Percentiles rank a stretch among this genome's conserved stretches.
phyloP scores from a whole-genome alignment of 345 rosid species.

The Rubroshorea leprosula region DNA sequence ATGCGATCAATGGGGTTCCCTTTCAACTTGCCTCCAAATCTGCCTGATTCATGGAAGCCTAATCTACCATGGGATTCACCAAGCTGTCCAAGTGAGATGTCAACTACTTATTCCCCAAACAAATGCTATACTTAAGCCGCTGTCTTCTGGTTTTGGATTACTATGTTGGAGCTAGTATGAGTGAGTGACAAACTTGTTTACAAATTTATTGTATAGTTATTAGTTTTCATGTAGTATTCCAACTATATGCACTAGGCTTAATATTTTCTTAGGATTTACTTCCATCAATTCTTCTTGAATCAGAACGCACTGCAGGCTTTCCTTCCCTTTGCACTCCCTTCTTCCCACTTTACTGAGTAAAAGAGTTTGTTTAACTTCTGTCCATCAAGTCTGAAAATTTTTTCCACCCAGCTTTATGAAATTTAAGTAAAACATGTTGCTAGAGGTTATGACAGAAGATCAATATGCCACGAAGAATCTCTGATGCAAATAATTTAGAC shows the following conservation, averaged over 20 bases:
- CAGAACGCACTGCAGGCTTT: too few species aligned
- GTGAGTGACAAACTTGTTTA: slow-evolving; percentile 6
- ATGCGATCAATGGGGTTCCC: slow-evolving; percentile 46
- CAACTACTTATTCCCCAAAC: slow-evolving; percentile 48
- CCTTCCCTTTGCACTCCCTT: too few species aligned
- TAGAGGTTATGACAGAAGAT: too few species aligned
- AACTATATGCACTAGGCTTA: neutral
- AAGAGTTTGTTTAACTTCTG: too few species aligned
- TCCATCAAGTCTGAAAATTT: too few species aligned
- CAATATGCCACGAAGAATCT: too few species aligned
- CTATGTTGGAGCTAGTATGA: slow-evolving; percentile 11
- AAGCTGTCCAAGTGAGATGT: slow-evolving; percentile 39
- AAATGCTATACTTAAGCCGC: slow-evolving; percentile 40
- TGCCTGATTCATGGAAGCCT: slow-evolving; percentile 32
- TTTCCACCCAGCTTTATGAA: too few species aligned
- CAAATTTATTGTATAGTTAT: slow-evolving; percentile 26
- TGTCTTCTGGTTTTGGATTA: slow-evolving; percentile 3
- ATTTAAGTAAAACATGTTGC: too few species aligned
- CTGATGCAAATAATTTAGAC: too few species aligned
- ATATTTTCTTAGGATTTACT: neutral
- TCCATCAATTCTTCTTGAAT: neutral
- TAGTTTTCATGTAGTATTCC: slow-evolving; percentile 15
- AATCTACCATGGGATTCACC: slow-evolving; percentile 48
- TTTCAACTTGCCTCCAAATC: slow-evolving; percentile 37
- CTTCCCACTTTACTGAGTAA: too few species aligned